Evolutionary conservation across 1,139 yeast species (phyloP).

Genomic region (Wickerhamomyces sp.): DNA sequence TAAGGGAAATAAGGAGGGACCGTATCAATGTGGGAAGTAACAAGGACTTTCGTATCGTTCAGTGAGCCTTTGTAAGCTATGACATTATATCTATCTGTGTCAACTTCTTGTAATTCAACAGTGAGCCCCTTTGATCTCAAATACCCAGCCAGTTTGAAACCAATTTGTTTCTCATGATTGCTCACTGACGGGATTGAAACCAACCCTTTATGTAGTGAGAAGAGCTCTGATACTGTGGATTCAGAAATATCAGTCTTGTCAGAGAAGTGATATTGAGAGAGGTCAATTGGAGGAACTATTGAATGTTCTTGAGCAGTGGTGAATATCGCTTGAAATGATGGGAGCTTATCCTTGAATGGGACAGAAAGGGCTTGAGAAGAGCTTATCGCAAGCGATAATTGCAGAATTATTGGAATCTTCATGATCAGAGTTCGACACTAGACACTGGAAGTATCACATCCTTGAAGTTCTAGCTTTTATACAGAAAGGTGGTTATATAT

Average conservation of each 20-base stretch:
- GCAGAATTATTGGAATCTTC: no score
- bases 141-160: constrained; percentile 20
- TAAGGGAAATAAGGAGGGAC: constrained; percentile 63
- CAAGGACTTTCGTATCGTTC: constrained; percentile 38
- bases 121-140: constrained; percentile 39
- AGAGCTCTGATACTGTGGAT: constrained; percentile 4
- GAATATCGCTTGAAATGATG: no score
- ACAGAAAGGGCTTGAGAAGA: no score
- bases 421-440: no score
- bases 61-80: constrained; percentile 46
- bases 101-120: constrained; percentile 41
- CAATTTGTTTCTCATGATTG: constrained; percentile 7
- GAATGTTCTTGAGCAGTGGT: no score
- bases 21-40: constrained; percentile 65
- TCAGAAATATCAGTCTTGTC: background rate
- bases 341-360: no score
- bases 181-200: constrained; percentile 9
- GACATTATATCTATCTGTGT: constrained; percentile 40
- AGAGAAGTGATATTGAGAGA: background rate
- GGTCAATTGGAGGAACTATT: background rate
- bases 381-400: no score
- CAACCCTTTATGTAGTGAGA: constrained; percentile 5
- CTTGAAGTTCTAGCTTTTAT: no score
- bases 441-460: no score
- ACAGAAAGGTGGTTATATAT: no score